Evolutionary conservation across 495 filamentous ascomycete species (phyloP).

Genomic region (Penicillium cosmopolitanum): DNA sequence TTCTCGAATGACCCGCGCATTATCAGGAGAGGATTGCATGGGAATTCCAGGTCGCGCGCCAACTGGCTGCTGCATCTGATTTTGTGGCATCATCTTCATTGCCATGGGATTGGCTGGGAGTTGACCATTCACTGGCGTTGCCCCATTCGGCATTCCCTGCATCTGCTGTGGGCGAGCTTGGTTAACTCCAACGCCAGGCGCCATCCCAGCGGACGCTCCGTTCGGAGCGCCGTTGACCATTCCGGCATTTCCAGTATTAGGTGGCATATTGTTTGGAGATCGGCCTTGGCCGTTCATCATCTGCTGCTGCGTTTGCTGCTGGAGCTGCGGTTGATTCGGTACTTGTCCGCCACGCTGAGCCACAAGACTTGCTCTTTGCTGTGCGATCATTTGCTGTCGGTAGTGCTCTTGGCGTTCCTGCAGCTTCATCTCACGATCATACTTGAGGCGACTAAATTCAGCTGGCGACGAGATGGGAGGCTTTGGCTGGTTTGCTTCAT

Average conservation of each 20-base stretch:
- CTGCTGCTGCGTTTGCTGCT: slow-evolving; percentile 33
- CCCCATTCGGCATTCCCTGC: slow-evolving; percentile 43
- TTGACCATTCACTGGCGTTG: slow-evolving; percentile 45
- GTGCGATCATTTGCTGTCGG: slow-evolving; percentile 63
- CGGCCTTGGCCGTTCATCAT: slow-evolving; percentile 46
- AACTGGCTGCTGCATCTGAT: slow-evolving; percentile 67
- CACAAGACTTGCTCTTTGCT: slow-evolving; percentile 57
- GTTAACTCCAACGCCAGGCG: slow-evolving; percentile 39
- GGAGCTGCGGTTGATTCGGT: slow-evolving; percentile 32
- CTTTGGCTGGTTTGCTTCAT: slow-evolving; percentile 67
- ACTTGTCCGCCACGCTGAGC: slow-evolving; percentile 51
- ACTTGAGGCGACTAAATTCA: slow-evolving; percentile 85
- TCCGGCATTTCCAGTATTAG: slow-evolving; percentile 36
- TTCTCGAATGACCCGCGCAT: slow-evolving; percentile 59
- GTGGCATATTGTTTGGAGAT: slow-evolving; percentile 43
- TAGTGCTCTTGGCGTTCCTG: slow-evolving; percentile 73
- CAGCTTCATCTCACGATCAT: slow-evolving; percentile 78
- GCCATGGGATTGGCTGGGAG: slow-evolving; percentile 58
- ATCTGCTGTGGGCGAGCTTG: slow-evolving; percentile 44
- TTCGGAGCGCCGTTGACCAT: slow-evolving; percentile 37
- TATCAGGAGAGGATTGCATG: slow-evolving; percentile 56
- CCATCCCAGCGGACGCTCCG: slow-evolving; percentile 44
- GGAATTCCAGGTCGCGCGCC: slow-evolving; percentile 63
- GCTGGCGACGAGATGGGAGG: slow-evolving; percentile 70
- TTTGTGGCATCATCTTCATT: slow-evolving; percentile 71